Evolutionary conservation across 257 asterid genomes (phyloP), one percentile per base, ranked within the genome.

Genomic region (Solanum bulbocastanum): DNA sequence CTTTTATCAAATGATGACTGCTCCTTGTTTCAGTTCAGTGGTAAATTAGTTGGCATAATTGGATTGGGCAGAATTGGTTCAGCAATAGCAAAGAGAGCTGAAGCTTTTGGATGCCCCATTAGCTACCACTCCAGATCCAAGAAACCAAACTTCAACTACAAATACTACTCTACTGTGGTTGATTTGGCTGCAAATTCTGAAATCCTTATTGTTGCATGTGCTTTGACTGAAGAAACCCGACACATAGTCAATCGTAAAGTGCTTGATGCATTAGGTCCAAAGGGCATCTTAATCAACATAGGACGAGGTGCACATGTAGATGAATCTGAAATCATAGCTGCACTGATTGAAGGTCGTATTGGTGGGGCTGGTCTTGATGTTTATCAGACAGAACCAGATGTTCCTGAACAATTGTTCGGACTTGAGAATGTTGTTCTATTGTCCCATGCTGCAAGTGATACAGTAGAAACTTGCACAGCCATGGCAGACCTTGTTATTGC

Each of bases 341-440:
- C 98, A 12, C 87, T 96, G 7, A 60, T 83, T 35, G 96, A 96
- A 75, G 98, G 98, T 52, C 92, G 97, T 58, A 78, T 95, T 22
- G 98, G 91, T n/a, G 98, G 98, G 37, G 99, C 98, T 36, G 99
- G 99, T 44, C 96, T 96, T 37, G 98, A 96, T 84, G 99, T 96
- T 40, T 93, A 90, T 56, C 96, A 96, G 90, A 92, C 90, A 5
- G 99, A 95, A 68, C 99, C 99, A 40, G 83, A 93, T 6, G 96
- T 93, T 32, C 93, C 95, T 8, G 95, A 92, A 37, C 86, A 83
- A 30, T 87, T 96, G 13, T 87, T 93, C 8, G 93, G 93, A 15
- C 93, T 96, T 3, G 87, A 92, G 10, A 95, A 93, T 32, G 96
- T 94, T 7, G 98, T 95, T 20, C n/a, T 95, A 46, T 75, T 92